Evolutionary conservation across 257 asterid genomes (phyloP).

Genomic region (Oldenlandia corymbosa): DNA sequence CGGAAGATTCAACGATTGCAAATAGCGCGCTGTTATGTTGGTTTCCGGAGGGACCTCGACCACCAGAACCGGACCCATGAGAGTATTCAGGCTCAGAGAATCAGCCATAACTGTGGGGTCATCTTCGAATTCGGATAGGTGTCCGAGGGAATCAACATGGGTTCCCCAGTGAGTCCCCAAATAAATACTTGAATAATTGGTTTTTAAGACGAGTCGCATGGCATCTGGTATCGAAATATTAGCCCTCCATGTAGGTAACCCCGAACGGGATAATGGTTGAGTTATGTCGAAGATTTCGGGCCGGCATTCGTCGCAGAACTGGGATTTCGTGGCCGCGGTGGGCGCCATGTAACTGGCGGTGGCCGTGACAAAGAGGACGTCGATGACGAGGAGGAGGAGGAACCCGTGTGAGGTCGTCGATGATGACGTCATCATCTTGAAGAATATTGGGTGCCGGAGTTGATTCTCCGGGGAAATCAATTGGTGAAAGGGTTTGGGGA

Average conservation of each 20-base stretch:
- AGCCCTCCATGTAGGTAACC: neutral
- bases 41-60: neutral
- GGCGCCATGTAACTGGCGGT: too few relatives aligned
- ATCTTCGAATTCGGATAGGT: neutral
- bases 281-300: slow-evolving; percentile 1
- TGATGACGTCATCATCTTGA: neutral
- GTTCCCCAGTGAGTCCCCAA: neutral
- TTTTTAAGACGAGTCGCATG: too few relatives aligned
- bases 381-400: neutral
- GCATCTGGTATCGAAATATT: too few relatives aligned
- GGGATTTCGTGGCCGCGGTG: too few relatives aligned
- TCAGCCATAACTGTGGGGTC: neutral
- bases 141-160: neutral
- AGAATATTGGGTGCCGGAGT: neutral
- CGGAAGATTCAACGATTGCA: slow-evolving; percentile 2
- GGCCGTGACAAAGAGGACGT: too few relatives aligned
- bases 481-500: neutral
- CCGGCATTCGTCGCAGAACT: neutral
- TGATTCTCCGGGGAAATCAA: neutral
- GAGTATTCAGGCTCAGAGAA: neutral
- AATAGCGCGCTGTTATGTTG: neutral
- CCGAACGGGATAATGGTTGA: neutral
- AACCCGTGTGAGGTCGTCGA: neutral
- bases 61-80: neutral
- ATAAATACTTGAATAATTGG: neutral